phyloP scores from a whole-genome alignment of 768 basidiomycete species.

The Xerocomellus dryophilus region DNA sequence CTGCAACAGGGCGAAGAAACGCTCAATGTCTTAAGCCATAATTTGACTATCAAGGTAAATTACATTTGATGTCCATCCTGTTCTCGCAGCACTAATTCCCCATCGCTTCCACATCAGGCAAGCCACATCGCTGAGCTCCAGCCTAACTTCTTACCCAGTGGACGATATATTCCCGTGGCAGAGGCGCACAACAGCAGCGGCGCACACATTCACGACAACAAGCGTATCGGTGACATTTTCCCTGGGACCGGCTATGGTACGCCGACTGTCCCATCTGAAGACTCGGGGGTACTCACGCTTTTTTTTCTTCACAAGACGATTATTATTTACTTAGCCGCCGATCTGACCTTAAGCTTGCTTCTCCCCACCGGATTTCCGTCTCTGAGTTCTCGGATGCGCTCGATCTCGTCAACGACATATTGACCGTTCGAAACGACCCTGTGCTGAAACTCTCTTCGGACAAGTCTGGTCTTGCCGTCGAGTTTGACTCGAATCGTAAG shows the following conservation, averaged over 20 bases:
- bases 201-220: constrained; percentile 46
- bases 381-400: constrained; percentile 39
- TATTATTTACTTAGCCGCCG: constrained; percentile 55
- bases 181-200: constrained; percentile 37
- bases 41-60: constrained; percentile 39
- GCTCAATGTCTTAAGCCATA: constrained; percentile 51
- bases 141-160: constrained; percentile 48
- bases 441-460: constrained; percentile 53
- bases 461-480: constrained; percentile 56
- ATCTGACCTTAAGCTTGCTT: constrained; percentile 29
- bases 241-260: constrained; percentile 61
- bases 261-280: background rate
- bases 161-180: constrained; percentile 45
- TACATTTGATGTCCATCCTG: background rate
- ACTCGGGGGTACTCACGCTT: background rate
- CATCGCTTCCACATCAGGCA: constrained; percentile 36
- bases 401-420: constrained; percentile 42
- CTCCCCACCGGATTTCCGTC: constrained; percentile 49
- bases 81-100: background rate
- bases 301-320: constrained; percentile 45
- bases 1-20: constrained; percentile 41
- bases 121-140: constrained; percentile 54
- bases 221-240: constrained; percentile 55
- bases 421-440: constrained; percentile 35
- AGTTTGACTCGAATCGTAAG: constrained; percentile 72